Evolutionary conservation across 495 filamentous ascomycete genomes (phyloP), one percentile per base, ranked within the genome.

Genomic region (Trichoderma asperelloides): DNA sequence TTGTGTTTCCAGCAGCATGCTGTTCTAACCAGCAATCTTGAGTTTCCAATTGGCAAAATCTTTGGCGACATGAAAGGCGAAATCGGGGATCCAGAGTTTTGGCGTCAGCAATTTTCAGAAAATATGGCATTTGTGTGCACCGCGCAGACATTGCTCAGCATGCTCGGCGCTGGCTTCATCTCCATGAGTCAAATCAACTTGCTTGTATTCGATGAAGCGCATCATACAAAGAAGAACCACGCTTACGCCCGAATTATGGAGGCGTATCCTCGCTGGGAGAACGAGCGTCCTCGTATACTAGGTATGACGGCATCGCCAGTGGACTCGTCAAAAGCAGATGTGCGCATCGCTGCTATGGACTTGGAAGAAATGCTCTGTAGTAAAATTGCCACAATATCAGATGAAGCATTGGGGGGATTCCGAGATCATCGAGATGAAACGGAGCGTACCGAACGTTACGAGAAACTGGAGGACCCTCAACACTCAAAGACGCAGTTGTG

Each of bases 291-390:
- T 16, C 89, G 89, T 66, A 87, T 99, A 27, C 91, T 99, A 71
- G 95, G 94, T 21, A 97, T 99, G 94, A 99, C 95, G 11, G 95
- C 95, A 18, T 97, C 94, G 12, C 95, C 95, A 2, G 88, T 98
- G n/a, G 94, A 98, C 79, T 87, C 89, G 2, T 88, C 89, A 70
- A 81, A 83, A 0, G 23, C 6, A 16, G 86, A 95, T 71, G 84
- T 91, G 28, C 78, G 84, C 25, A 78, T 86, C 49, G 90, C 89
- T 66, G 92, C 92, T 27, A 88, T 86, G 33, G 84, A 91, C 67
- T 83, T 99, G 0, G 95, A 99, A 71, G 80, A 75, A 0, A 78
- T 96, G 23, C 82, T 99, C 23, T 80, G 96, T 69, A 87, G 86
- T 72, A 85, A 88, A 69, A 98, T 98, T 71, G 89, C 89, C 33